Base-by-base conservation (phyloP, 2,329 filamentous ascomycete species). In the Teratosphaeria viscida region DNA sequence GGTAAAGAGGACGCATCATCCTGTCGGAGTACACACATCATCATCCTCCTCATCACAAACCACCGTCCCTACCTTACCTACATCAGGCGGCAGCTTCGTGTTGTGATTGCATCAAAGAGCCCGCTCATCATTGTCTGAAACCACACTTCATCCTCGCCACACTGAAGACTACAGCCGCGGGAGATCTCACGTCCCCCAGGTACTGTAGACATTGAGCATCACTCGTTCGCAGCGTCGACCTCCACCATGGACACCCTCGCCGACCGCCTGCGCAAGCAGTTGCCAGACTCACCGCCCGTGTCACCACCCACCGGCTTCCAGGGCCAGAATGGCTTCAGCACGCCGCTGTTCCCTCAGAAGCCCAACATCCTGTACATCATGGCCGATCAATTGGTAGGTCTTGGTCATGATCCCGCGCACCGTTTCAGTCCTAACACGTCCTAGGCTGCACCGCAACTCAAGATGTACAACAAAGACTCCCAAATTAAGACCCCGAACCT, bases 401-500 rank as follows among this genome's bases (percentile, higher is more conserved):
- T 10, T 19, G 43, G 16, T n/a, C 43, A 14, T n/a, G 5, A 14
- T 43, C 11, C 37, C 14, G 12, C n/a, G 19, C 43, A n/a, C 1
- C 1, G n/a, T 3, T 11, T n/a, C 16, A 49, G 16, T n/a, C 8
- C n/a, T 49, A 49, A 49, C 16, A 49, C 19, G 16, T 23, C 1
- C 43, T n/a, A 49, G 43, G 89, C 92, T 19, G 92, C 92, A 32
- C 92, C 92, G 19, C 82, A 92, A 67, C 84, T 96, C 66, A 92
- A 91, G 78, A 92, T 96, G 79, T 91, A 96, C 79, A 92, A 96
- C 74, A 82, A 86, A 54, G 80, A 87, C 57, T 95, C 91, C 1
- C 88, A 89, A 72, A 96, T 96, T 81, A 89, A 91, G 76, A 96
- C 92, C 0, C 92, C 92, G 55, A 86, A 96, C 76, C 83, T 96